These are phyloP conservation scores for Penicillium crustosum DNA, from an alignment of 2,329 filamentous ascomycete genomes.

Conservation along the genomic window DNA sequence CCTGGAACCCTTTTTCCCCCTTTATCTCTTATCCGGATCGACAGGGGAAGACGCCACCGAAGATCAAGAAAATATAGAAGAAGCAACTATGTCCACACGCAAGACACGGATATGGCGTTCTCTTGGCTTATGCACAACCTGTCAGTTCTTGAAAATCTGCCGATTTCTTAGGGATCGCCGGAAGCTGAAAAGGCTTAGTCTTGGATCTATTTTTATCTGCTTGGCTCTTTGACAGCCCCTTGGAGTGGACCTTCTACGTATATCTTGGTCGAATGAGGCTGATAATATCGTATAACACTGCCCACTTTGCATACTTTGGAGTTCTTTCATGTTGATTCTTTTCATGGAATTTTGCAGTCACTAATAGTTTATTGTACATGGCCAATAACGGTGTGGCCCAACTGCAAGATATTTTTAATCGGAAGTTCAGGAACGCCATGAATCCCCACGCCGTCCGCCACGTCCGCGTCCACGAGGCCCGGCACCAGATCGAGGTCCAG, in stretches of 20 bases:
- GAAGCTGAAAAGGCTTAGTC: slow-evolving; percentile 5
- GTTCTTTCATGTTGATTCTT: neutral
- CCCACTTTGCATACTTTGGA: neutral
- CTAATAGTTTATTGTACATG: slow-evolving; percentile 16
- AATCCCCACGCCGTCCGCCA: slow-evolving; percentile 31
- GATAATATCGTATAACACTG: neutral
- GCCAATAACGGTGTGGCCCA: slow-evolving; percentile 2
- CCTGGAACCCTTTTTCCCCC: slow-evolving; percentile 4
- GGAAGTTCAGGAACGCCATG: slow-evolving; percentile 27
- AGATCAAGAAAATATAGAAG: slow-evolving; percentile 2
- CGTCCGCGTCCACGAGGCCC: slow-evolving; percentile 36
- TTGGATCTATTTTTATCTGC: slow-evolving; percentile 9
- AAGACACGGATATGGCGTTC: neutral
- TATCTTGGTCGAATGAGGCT: neutral
- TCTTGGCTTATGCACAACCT: neutral
- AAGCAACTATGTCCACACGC: neutral
- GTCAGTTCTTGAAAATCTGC: neutral
- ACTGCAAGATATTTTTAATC: neutral
- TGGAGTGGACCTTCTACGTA: neutral
- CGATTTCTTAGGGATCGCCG: neutral
- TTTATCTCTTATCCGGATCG: slow-evolving; percentile 27
- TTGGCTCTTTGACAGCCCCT: neutral
- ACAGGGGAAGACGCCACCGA: slow-evolving; percentile 13
- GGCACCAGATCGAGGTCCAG: slow-evolving; percentile 32
- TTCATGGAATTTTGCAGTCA: neutral